Evolutionary conservation across 192 early-diverging fungal species (phyloP).

Genomic region (Coemansia sp.): DNA sequence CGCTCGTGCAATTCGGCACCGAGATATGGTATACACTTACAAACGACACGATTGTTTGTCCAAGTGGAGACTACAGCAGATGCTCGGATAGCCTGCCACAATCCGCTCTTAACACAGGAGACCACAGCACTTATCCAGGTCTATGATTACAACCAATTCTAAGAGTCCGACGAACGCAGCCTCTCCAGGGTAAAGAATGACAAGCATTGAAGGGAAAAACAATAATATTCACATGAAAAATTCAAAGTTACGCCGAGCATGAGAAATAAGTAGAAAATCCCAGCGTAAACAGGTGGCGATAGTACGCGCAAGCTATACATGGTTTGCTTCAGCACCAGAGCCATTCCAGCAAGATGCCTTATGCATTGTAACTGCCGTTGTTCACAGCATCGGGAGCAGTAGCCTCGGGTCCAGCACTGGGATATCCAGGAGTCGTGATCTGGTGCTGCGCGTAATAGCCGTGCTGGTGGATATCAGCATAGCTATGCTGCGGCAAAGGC

Average conservation of each 20-base stretch:
- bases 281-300: background rate
- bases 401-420: background rate
- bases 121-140: conserved; percentile 28
- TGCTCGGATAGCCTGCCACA: conserved; percentile 31
- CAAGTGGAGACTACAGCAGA: conserved; percentile 15
- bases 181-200: too few species aligned
- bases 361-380: conserved; percentile 15
- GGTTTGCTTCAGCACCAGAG: background rate
- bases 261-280: background rate
- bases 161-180: too few species aligned
- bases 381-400: conserved; percentile 12
- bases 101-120: conserved; percentile 3
- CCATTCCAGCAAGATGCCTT: background rate
- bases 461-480: background rate
- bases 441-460: conserved; percentile 10
- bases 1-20: conserved; percentile 35
- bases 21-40: conserved; percentile 25
- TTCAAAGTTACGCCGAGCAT: background rate
- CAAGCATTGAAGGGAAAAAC: background rate
- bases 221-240: conserved; percentile 28
- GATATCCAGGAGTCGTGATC: background rate
- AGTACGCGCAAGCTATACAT: background rate
- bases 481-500: conserved; percentile 3
- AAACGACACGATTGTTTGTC: conserved; percentile 14
- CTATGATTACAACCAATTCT: too few species aligned